Conservation (phyloP, 768 basidiomycete genomes). For the Omphalotus guepiniiformis region DNA sequence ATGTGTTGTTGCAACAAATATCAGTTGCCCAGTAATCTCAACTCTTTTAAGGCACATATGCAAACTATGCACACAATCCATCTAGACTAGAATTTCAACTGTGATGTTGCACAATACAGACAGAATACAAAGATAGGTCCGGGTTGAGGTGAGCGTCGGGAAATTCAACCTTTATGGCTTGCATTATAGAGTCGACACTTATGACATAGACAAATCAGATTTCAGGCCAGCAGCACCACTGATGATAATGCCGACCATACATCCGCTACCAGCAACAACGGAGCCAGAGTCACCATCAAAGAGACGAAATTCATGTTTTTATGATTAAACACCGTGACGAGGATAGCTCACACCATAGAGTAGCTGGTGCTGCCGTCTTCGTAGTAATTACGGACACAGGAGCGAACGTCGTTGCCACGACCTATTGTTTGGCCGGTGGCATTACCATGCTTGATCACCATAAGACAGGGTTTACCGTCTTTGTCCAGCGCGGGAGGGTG, state of each 20-base stretch:
- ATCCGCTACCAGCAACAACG: constrained; percentile 35
- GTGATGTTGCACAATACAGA: too few relatives aligned
- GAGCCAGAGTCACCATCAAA: constrained; percentile 22
- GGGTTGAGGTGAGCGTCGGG: too few relatives aligned
- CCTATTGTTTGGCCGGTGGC: constrained; percentile 23
- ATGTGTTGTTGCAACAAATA: too few relatives aligned
- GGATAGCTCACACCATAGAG: too few relatives aligned
- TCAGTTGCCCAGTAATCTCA: too few relatives aligned
- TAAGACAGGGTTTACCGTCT: constrained; percentile 17
- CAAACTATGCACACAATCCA: too few relatives aligned
- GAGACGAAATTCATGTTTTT: too few relatives aligned
- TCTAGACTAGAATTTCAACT: too few relatives aligned
- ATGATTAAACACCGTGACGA: too few relatives aligned
- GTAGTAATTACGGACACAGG: constrained; percentile 17
- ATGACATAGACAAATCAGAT: constrained; percentile 33
- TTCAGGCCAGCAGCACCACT: constrained; percentile 26
- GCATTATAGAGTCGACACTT: constrained; percentile 29
- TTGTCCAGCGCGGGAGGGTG: constrained; percentile 16
- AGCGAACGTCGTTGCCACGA: constrained; percentile 17
- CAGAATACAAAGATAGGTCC: too few relatives aligned
- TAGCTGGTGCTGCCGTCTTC: background rate
- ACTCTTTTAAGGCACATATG: too few relatives aligned
- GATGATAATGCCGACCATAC: constrained; percentile 33
- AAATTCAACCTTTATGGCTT: too few relatives aligned
- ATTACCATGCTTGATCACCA: constrained; percentile 25